Evolutionary conservation across 192 early-diverging fungal genomes (phyloP).

Genomic region (Gamsiella multidivaricata): DNA sequence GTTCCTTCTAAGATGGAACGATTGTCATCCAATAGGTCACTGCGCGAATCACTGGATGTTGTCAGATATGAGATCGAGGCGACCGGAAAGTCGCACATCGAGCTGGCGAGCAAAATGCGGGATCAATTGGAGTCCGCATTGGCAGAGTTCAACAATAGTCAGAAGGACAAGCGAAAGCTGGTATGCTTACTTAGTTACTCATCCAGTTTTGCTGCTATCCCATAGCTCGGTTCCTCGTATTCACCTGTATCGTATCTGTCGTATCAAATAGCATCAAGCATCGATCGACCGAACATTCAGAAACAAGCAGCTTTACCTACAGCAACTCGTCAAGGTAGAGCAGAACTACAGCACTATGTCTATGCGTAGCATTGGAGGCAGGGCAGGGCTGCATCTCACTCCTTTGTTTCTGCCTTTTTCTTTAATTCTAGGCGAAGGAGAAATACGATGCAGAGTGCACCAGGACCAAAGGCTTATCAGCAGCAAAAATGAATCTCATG

Average conservation of each 20-base stretch:
- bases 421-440: slow-evolving; percentile 48
- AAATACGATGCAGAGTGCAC: slow-evolving; percentile 59
- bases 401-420: background rate
- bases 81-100: slow-evolving; percentile 70
- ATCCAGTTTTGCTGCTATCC: too few species aligned
- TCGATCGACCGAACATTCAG: slow-evolving; percentile 63
- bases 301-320: slow-evolving; percentile 63
- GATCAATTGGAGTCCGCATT: slow-evolving; percentile 69
- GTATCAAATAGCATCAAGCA: slow-evolving; percentile 52
- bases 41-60: slow-evolving; percentile 67
- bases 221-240: too few species aligned
- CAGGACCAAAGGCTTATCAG: slow-evolving; percentile 42
- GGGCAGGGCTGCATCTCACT: too few species aligned
- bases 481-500: slow-evolving; percentile 41
- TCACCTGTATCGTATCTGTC: background rate
- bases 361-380: too few species aligned
- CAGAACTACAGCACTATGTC: too few species aligned
- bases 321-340: slow-evolving; percentile 61
- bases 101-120: slow-evolving; percentile 71
- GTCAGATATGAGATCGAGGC: slow-evolving; percentile 71
- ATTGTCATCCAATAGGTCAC: too few species aligned
- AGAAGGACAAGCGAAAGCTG: slow-evolving; percentile 71
- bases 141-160: slow-evolving; percentile 70
- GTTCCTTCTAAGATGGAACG: too few species aligned
- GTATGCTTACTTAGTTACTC: slow-evolving; percentile 54